These are phyloP conservation scores for Naematelia encephala DNA, from an alignment of 768 basidiomycete genomes.

Conservation along the genomic window DNA sequence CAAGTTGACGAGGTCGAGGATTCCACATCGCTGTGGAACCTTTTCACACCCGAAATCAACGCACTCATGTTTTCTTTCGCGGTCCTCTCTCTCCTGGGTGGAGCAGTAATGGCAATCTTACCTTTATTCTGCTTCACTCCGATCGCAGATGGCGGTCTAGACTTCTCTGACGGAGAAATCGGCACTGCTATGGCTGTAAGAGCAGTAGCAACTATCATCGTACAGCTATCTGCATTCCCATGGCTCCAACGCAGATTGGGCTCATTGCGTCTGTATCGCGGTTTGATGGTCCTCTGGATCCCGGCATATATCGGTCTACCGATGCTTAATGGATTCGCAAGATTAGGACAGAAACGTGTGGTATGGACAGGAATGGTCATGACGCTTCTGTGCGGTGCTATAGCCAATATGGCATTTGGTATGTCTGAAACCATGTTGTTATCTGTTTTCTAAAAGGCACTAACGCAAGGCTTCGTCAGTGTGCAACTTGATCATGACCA, in stretches of 20 bases:
- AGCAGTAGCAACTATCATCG: conserved; percentile 25
- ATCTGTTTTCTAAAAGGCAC: not conserved
- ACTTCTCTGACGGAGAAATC: conserved; percentile 27
- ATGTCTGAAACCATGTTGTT: conserved; percentile 14
- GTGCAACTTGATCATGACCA: conserved; percentile 40
- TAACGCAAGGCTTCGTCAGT: conserved; percentile 13
- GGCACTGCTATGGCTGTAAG: conserved; percentile 33
- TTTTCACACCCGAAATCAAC: conserved; percentile 33
- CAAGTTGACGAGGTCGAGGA: not conserved
- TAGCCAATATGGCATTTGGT: conserved; percentile 36
- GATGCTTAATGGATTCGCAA: conserved; percentile 27
- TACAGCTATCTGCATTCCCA: conserved; percentile 37
- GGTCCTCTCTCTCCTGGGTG: conserved; percentile 28
- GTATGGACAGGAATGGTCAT: conserved; percentile 29
- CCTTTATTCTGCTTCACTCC: conserved; percentile 46
- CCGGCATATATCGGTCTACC: conserved; percentile 30
- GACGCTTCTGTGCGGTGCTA: conserved; percentile 17
- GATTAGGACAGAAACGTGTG: conserved; percentile 10
- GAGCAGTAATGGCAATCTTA: conserved; percentile 20
- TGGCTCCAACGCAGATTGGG: conserved; percentile 26
- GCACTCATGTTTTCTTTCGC: conserved; percentile 32
- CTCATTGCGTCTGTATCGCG: conserved; percentile 25
- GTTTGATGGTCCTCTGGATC: conserved; percentile 29
- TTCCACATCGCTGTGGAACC: conserved; percentile 5
- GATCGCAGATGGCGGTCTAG: conserved; percentile 29